Evolutionary conservation across 2,329 filamentous ascomycete species (phyloP).

Genomic region (Pseudocercospora ulei): DNA sequence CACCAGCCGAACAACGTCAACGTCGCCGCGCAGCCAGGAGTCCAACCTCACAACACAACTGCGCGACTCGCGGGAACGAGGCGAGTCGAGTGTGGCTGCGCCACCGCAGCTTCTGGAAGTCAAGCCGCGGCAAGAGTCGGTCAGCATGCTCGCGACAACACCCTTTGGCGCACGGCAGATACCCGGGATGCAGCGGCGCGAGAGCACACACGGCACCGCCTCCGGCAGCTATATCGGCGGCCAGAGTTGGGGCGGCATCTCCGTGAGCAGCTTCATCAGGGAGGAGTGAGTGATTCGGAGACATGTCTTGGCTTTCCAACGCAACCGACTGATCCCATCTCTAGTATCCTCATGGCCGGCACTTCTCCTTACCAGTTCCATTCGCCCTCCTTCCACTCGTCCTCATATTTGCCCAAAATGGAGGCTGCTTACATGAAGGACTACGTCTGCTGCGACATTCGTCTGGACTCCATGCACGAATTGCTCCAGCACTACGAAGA

Average conservation of each 20-base stretch:
- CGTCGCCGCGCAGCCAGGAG: constrained; percentile 52
- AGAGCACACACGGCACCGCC: constrained; percentile 44
- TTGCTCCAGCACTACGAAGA: constrained; percentile 95
- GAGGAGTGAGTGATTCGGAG: constrained; percentile 69
- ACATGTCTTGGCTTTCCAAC: not conserved
- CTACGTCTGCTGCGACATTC: constrained; percentile 88
- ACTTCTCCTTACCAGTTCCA: constrained; percentile 82
- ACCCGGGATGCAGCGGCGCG: constrained; percentile 47
- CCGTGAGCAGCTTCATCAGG: constrained; percentile 90
- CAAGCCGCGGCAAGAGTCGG: constrained; percentile 46
- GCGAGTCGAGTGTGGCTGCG: constrained; percentile 11
- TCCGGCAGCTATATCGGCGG: constrained; percentile 58
- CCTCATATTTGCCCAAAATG: constrained; percentile 26
- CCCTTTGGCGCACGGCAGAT: constrained; percentile 54
- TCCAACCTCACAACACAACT: constrained; percentile 55
- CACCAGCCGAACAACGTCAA: constrained; percentile 45
- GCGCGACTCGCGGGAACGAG: constrained; percentile 39
- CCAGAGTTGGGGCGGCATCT: constrained; percentile 95
- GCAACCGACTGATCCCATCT: constrained; percentile 16
- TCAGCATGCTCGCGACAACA: constrained; percentile 42
- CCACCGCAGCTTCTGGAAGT: constrained; percentile 22
- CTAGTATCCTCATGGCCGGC: constrained; percentile 85
- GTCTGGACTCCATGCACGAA: constrained; percentile 83
- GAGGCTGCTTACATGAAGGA: constrained; percentile 97
- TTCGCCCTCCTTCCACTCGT: constrained; percentile 75